Evolutionary conservation across 345 rosid genomes (phyloP).

Genomic region (Passiflora organensis): DNA sequence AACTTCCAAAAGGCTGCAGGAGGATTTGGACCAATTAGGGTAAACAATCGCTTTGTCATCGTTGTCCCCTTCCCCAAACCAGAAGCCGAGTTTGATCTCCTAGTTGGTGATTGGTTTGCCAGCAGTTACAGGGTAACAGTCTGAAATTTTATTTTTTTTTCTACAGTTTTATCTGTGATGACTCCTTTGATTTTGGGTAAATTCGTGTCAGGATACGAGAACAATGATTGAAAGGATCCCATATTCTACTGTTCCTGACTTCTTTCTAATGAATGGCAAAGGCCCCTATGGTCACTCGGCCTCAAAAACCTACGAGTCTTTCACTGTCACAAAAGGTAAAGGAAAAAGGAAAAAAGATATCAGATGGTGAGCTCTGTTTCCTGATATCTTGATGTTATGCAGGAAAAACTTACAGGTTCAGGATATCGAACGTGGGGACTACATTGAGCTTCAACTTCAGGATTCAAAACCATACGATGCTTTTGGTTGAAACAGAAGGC

Average conservation of each 20-base stretch:
- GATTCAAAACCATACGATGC: slow-evolving; percentile 28
- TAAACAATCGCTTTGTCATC: slow-evolving; percentile 63
- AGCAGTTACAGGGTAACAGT: slow-evolving; percentile 25
- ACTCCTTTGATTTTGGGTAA: not conserved
- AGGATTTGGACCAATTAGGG: slow-evolving; percentile 69
- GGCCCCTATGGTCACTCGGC: slow-evolving; percentile 27
- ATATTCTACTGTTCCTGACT: slow-evolving; percentile 13
- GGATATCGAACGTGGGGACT: slow-evolving; percentile 57
- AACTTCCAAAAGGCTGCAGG: slow-evolving; percentile 72
- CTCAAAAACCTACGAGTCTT: slow-evolving; percentile 29
- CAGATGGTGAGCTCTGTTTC: not conserved
- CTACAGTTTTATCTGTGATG: not conserved
- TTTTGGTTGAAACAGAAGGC: slow-evolving; percentile 35
- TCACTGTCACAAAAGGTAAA: slow-evolving; percentile 45
- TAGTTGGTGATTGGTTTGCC: slow-evolving; percentile 64
- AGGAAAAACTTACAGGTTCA: slow-evolving; percentile 50
- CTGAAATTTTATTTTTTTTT: not conserved
- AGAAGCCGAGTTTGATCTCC: slow-evolving; percentile 67
- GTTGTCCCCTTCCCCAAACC: slow-evolving; percentile 61
- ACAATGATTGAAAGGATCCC: slow-evolving; percentile 10
- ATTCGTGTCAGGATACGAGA: slow-evolving; percentile 25
- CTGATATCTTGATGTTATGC: slow-evolving; percentile 28
- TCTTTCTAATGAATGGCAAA: slow-evolving; percentile 49
- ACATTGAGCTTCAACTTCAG: slow-evolving; percentile 46
- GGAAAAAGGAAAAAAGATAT: too few species aligned